A percentile compares a stretch with the other conserved stretches of the same genome.
phyloP scores from a whole-genome alignment of 1,139 yeast genomes.

The Debaryomyces subglobosus region DNA sequence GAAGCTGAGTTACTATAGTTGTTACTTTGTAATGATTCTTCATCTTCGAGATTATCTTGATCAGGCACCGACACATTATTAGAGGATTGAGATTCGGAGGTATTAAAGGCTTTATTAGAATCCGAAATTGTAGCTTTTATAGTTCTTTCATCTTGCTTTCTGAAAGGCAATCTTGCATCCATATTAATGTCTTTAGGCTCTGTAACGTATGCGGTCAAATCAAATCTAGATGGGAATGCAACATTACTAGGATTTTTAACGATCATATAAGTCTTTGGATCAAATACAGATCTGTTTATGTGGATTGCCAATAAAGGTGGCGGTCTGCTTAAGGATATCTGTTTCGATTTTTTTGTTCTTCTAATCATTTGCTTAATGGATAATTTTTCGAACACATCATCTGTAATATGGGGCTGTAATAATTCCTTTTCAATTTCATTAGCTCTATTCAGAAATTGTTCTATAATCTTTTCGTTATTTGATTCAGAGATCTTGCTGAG shows the following conservation, averaged over 20 bases:
- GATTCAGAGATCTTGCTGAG: conserved; percentile 39
- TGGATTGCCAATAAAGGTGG: conserved; percentile 84
- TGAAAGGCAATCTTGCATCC: conserved; percentile 79
- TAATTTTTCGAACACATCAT: conserved; percentile 71
- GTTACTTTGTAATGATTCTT: conserved; percentile 7
- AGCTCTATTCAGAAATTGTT: conserved; percentile 54
- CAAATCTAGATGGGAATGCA: conserved; percentile 68
- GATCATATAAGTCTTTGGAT: conserved; percentile 79
- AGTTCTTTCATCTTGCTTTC: conserved; percentile 45
- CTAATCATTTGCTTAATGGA: conserved; percentile 77
- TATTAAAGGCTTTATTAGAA: conserved; percentile 13
- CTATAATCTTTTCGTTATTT: conserved; percentile 40
- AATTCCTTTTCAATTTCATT: conserved; percentile 61
- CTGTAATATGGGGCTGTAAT: conserved; percentile 68
- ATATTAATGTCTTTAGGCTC: conserved; percentile 70
- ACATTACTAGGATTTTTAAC: conserved; percentile 84
- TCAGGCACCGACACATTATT: conserved; percentile 5
- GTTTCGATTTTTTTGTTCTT: conserved; percentile 81
- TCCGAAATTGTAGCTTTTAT: conserved; percentile 14
- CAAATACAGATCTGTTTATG: conserved; percentile 90
- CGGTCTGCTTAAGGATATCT: conserved; percentile 76
- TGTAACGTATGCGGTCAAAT: conserved; percentile 71
- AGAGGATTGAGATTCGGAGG: neutral
- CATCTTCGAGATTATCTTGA: conserved; percentile 12
- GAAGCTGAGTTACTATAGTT: conserved; percentile 5